Percentiles rank a stretch among this genome's conserved stretches.
Conservation (phyloP, 192 early-diverging fungal species). For the Coemansia sp. region DNA sequence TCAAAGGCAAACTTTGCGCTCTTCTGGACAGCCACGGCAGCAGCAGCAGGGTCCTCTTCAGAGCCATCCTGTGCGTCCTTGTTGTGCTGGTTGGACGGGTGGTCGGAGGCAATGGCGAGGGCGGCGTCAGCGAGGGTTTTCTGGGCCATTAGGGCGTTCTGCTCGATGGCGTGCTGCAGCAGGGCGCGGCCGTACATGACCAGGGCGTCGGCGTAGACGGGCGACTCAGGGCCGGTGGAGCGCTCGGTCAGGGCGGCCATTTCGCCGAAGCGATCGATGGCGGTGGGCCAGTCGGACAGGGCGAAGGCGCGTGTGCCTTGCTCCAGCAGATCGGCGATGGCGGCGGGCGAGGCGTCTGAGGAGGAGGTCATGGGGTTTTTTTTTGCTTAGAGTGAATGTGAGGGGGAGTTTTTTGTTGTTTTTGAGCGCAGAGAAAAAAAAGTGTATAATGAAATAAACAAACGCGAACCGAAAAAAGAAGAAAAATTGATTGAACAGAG, state of each 20-base stretch:
- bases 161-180: constrained; percentile 68
- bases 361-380: constrained; percentile 29
- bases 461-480: no score
- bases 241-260: constrained; percentile 65
- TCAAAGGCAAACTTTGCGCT: constrained; percentile 65
- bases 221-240: constrained; percentile 59
- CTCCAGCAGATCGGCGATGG: constrained; percentile 57
- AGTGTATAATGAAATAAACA: background rate
- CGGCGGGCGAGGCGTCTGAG: constrained; percentile 31
- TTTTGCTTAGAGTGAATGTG: constrained; percentile 28
- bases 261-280: constrained; percentile 65
- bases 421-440: constrained; percentile 8
- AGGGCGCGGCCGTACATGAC: constrained; percentile 75
- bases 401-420: constrained; percentile 37
- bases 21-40: background rate
- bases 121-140: constrained; percentile 51
- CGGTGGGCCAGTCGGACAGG: constrained; percentile 60
- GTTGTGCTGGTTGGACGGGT: no score
- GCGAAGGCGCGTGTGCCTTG: constrained; percentile 66
- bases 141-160: constrained; percentile 71
- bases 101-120: constrained; percentile 30
- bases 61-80: constrained; percentile 3
- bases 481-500: no score
- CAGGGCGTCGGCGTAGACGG: constrained; percentile 66
- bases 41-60: constrained; percentile 1